A percentile compares a stretch with the other conserved stretches of the same genome.
phyloP scores from a whole-genome alignment of 2,329 filamentous ascomycete genomes.

The Byssothecium circinans region DNA sequence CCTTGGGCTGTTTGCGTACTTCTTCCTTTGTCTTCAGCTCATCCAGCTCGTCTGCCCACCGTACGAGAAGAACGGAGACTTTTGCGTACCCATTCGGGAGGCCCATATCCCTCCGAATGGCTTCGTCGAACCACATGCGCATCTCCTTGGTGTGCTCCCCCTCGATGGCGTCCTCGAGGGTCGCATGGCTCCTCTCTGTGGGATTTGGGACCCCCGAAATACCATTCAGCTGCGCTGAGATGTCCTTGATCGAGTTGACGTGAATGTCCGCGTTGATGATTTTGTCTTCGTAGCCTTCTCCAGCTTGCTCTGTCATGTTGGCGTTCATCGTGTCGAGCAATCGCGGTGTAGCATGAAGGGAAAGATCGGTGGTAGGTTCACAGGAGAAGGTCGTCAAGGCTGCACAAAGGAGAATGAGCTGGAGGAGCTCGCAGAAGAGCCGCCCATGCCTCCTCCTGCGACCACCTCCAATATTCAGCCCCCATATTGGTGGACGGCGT shows the following conservation, averaged over 20 bases:
- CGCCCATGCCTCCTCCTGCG: conserved; percentile 1
- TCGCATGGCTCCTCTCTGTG: conserved; percentile 6
- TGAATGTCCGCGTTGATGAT: conserved; percentile 30
- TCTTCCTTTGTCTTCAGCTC: conserved; percentile 38
- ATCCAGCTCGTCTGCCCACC: conserved; percentile 40
- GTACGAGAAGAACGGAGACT: conserved; percentile 42
- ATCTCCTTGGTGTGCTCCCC: conserved; percentile 26
- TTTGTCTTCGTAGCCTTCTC: conserved; percentile 20
- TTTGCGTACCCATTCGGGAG: conserved; percentile 36
- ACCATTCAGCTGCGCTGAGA: conserved; percentile 3
- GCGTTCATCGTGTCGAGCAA: conserved; percentile 19
- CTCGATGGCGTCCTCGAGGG: conserved; percentile 15
- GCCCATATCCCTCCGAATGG: conserved; percentile 30
- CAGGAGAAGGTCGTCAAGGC: conserved; percentile 15
- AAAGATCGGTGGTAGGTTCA: conserved; percentile 17
- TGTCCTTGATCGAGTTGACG: conserved; percentile 24
- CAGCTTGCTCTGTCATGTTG: conserved; percentile 16
- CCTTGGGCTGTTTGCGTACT: conserved; percentile 19
- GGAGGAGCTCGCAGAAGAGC: conserved; percentile 17
- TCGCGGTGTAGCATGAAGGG: conserved; percentile 3
- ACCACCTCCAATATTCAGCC: conserved; percentile 25
- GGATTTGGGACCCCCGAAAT: conserved; percentile 1
- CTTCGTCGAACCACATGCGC: conserved; percentile 39
- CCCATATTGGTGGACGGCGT: conserved; percentile 23
- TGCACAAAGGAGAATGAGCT: neutral